Conservation (phyloP, 2,329 filamentous ascomycete genomes). For the Trichoderma atrobrunneum region DNA sequence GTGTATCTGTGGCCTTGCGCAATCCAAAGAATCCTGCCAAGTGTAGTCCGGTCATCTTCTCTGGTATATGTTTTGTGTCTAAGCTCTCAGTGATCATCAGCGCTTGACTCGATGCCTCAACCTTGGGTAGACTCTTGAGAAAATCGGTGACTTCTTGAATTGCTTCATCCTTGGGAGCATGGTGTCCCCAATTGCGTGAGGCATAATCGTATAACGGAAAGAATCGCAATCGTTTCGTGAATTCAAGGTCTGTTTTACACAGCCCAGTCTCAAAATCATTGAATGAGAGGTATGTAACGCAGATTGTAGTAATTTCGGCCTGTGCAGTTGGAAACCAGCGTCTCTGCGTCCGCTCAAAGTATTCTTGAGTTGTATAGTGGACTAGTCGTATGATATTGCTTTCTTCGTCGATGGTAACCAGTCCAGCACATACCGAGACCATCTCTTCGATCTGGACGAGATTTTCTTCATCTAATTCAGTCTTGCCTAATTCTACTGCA, state of each 20-base stretch:
- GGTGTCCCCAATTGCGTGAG: neutral
- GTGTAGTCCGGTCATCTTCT: neutral
- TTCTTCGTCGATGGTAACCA: neutral
- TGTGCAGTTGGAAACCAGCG: neutral
- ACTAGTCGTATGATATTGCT: constrained; percentile 1
- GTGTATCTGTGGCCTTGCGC: neutral
- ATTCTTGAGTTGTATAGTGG: constrained; percentile 8
- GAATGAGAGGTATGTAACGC: constrained; percentile 1
- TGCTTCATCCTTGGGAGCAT: neutral
- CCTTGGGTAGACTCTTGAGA: neutral
- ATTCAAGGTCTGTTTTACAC: neutral
- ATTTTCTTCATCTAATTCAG: neutral
- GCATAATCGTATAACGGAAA: neutral
- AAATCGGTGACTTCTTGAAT: neutral
- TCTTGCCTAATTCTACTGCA: neutral
- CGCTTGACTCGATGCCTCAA: neutral
- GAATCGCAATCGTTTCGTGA: neutral
- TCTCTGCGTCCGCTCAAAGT: neutral
- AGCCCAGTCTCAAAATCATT: neutral
- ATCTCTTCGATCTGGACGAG: neutral
- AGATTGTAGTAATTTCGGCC: neutral
- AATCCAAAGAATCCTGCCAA: neutral
- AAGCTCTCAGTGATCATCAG: neutral
- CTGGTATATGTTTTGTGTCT: neutral
- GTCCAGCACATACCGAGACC: constrained; percentile 5